Percentiles rank a stretch among this genome's conserved stretches.
Conservation (phyloP, 225 moss, liverwort and hornwort species). For the Sphagnum tenellum region DNA sequence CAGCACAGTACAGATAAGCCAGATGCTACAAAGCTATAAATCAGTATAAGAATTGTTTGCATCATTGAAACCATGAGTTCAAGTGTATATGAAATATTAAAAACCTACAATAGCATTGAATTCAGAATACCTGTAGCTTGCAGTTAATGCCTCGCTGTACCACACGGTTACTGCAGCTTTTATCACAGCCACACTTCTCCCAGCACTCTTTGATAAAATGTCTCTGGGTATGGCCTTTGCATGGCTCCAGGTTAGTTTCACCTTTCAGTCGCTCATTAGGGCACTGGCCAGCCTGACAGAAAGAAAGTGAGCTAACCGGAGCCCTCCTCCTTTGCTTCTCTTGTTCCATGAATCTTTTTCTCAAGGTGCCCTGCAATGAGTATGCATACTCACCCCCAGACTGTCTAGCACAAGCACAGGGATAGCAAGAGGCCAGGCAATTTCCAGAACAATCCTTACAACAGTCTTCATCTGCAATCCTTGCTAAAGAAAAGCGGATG, state of each 20-base stretch:
- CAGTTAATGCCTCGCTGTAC: slow-evolving; percentile 68
- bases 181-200: slow-evolving; percentile 83
- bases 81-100: no score
- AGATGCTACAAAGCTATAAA: no score
- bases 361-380: slow-evolving; percentile 50
- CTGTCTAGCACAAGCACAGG: slow-evolving; percentile 62
- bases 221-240: slow-evolving; percentile 56
- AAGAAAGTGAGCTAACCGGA: slow-evolving; percentile 14
- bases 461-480: slow-evolving; percentile 72
- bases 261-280: slow-evolving; percentile 31
- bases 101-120: neutral
- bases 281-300: slow-evolving; percentile 36
- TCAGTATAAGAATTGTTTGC: no score
- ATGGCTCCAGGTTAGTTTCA: slow-evolving; percentile 16
- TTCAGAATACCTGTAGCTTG: slow-evolving; percentile 44
- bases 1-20: no score
- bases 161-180: slow-evolving; percentile 70
- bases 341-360: slow-evolving; percentile 30
- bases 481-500: slow-evolving; percentile 51
- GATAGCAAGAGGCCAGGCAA: slow-evolving; percentile 41
- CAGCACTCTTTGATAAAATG: slow-evolving; percentile 92
- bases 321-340: slow-evolving; percentile 27
- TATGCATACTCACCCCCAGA: slow-evolving; percentile 70
- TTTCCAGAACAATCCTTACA: slow-evolving; percentile 57
- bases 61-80: no score